phyloP scores from a whole-genome alignment of 495 filamentous ascomycete species.

The Pyrenula massariospora region DNA sequence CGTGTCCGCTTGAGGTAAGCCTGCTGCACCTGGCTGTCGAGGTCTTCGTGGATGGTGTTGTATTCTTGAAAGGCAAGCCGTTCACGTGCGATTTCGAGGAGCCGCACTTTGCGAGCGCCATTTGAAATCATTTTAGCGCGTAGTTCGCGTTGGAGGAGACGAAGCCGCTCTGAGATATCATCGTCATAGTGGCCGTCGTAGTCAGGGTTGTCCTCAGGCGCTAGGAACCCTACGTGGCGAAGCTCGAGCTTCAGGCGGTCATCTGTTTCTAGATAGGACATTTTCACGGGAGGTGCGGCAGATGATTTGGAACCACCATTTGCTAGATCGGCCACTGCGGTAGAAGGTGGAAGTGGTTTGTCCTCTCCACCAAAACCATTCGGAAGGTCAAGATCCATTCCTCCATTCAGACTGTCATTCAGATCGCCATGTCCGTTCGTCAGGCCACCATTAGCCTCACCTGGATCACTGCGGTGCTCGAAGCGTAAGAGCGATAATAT shows the following conservation, averaged over 20 bases:
- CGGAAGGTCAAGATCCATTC: conserved; percentile 30
- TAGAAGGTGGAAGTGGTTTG: conserved; percentile 52
- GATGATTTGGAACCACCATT: conserved; percentile 38
- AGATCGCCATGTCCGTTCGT: conserved; percentile 29
- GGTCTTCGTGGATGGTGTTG: conserved; percentile 89
- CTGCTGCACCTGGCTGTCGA: conserved; percentile 89
- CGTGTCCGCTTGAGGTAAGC: conserved; percentile 95
- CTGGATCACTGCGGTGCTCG: conserved; percentile 55
- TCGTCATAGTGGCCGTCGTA: conserved; percentile 89
- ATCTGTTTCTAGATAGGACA: conserved; percentile 77
- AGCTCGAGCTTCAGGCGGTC: conserved; percentile 85
- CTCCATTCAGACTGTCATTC: conserved; percentile 34
- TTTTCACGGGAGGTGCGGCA: conserved; percentile 32
- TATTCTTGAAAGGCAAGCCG: conserved; percentile 94
- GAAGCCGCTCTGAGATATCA: conserved; percentile 81
- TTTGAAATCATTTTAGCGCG: conserved; percentile 73
- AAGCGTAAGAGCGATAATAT: conserved; percentile 73
- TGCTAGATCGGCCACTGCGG: conserved; percentile 42
- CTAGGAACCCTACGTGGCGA: conserved; percentile 82
- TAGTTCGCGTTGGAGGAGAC: conserved; percentile 71
- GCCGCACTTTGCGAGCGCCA: conserved; percentile 74
- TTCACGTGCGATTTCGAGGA: conserved; percentile 77
- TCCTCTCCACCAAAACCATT: conserved; percentile 32
- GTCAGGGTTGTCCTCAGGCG: conserved; percentile 55
- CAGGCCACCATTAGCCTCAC: conserved; percentile 44